A percentile compares a stretch with the other conserved stretches of the same genome.
Evolutionary conservation across 768 basidiomycete genomes (phyloP).

Genomic region (Naganishia kalamii): DNA sequence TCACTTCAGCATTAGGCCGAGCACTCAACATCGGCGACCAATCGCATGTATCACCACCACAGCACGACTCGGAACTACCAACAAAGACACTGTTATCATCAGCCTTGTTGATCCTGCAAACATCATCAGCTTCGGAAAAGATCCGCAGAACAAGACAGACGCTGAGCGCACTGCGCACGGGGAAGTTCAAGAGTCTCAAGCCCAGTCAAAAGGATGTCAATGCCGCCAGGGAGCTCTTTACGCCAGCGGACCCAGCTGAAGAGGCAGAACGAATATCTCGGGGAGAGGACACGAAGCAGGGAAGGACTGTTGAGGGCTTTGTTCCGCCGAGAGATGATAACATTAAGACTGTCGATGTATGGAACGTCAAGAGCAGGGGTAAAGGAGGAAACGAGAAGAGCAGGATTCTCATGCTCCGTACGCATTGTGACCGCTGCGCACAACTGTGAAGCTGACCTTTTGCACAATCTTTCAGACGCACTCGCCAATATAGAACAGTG

Average conservation of each 20-base stretch:
- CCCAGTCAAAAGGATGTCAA: slow-evolving; percentile 43
- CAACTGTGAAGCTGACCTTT: neutral
- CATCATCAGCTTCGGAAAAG: slow-evolving; percentile 63
- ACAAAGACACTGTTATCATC: slow-evolving; percentile 58
- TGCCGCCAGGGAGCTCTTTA: slow-evolving; percentile 50
- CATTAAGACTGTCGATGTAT: slow-evolving; percentile 45
- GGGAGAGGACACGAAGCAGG: slow-evolving; percentile 6
- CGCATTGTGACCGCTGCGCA: neutral
- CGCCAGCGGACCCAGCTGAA: slow-evolving; percentile 46
- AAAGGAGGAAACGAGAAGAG: slow-evolving; percentile 54
- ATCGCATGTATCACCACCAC: neutral
- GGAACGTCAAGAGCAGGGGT: slow-evolving; percentile 55
- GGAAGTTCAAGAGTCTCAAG: slow-evolving; percentile 62
- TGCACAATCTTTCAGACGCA: slow-evolving; percentile 50
- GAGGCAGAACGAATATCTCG: neutral
- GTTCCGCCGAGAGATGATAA: slow-evolving; percentile 38
- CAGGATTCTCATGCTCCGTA: slow-evolving; percentile 63
- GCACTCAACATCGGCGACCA: neutral
- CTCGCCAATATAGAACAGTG: slow-evolving; percentile 81
- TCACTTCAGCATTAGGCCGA: slow-evolving; percentile 19
- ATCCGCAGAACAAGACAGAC: slow-evolving; percentile 59
- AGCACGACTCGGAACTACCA: slow-evolving; percentile 49
- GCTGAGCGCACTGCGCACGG: slow-evolving; percentile 63
- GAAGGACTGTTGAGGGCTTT: slow-evolving; percentile 4
- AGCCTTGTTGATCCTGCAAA: slow-evolving; percentile 72